These are phyloP conservation scores for Phoma sp. DNA, from an alignment of 2,329 filamentous ascomycete species.

Conservation along the genomic window DNA sequence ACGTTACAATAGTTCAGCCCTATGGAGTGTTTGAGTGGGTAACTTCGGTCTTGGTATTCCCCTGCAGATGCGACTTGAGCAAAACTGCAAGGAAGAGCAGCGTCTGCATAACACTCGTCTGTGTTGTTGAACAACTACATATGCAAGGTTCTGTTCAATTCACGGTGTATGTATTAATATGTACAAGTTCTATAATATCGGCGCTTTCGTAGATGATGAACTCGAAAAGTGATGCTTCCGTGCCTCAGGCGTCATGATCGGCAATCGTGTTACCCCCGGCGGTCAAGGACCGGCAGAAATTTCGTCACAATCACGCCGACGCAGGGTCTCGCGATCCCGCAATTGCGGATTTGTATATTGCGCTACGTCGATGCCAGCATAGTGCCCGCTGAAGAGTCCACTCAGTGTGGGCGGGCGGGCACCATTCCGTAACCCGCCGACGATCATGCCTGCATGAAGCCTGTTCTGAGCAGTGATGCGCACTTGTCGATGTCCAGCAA, in stretches of 20 bases:
- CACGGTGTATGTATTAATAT: too few relatives aligned
- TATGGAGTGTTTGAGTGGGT: constrained; percentile 5
- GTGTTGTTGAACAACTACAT: background rate
- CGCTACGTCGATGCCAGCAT: constrained; percentile 22
- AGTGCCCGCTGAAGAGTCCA: constrained; percentile 20
- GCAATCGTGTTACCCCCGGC: constrained; percentile 20
- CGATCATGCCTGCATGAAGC: constrained; percentile 31
- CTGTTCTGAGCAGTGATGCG: constrained; percentile 24
- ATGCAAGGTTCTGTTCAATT: too few relatives aligned
- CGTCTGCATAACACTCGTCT: background rate
- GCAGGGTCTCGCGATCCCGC: constrained; percentile 36
- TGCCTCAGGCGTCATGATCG: constrained; percentile 45
- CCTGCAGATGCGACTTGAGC: background rate
- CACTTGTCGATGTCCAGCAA: constrained; percentile 17
- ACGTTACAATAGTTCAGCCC: constrained; percentile 13
- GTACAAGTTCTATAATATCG: background rate
- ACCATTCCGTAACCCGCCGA: constrained; percentile 28
- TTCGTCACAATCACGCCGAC: constrained; percentile 30
- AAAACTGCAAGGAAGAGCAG: constrained; percentile 3
- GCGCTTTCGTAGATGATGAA: constrained; percentile 3
- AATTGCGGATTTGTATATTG: constrained; percentile 25
- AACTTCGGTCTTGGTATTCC: background rate
- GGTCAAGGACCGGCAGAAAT: constrained; percentile 32
- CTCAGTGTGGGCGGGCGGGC: constrained; percentile 16
- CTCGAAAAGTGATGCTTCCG: constrained; percentile 12